Evolutionary conservation across 495 filamentous ascomycete genomes (phyloP), one percentile per base, ranked within the genome.

Genomic region (Hamigera avellanea): DNA sequence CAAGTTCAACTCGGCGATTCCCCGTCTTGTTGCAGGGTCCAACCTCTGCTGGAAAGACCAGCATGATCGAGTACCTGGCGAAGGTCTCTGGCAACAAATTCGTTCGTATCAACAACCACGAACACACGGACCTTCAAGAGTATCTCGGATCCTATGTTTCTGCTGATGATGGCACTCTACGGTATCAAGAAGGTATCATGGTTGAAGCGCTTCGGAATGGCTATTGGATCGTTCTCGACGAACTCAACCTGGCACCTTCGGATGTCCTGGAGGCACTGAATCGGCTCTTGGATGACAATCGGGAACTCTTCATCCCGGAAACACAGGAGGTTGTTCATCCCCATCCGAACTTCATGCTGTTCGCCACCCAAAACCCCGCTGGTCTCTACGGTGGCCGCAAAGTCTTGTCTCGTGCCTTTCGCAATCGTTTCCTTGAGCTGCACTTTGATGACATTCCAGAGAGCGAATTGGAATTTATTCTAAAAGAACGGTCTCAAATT

Each of bases 361-460:
- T 96, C 46, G 93, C 93, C n/a, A 99, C 93, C 0, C 93, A 99
- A 48, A 99, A 99, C 45, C 93, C 93, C 2, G 81, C 93, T 13
- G 93, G 93, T 15, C 61, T 96, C 4, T 99, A 99, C 52, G 93
- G 93, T 40, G 93, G 93, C 14, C 70, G 93, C 41, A 99, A 99
- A 50, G 74, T 82, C 4, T 64, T 99, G 2, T 95, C 89, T 9
- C 76, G 93, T 6, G 93, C 93, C 2, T 96, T 99, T 57, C 75
- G 91, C 37, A 99, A 96, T 56, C 75, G 93, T 46, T 99, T 99
- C 56, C 73, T 99, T 12, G 93, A 99, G 52, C 66, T 99, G 3
- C 93, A 99, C 54, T 96, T 95, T 41, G 91, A 95, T 44, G 93
- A 99, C 47, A 99, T 99, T 19, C 93, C 93, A 0, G 83, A 95